Evolutionary conservation across 345 rosid species (phyloP).

Genomic region (Eutrema yunnanense): DNA sequence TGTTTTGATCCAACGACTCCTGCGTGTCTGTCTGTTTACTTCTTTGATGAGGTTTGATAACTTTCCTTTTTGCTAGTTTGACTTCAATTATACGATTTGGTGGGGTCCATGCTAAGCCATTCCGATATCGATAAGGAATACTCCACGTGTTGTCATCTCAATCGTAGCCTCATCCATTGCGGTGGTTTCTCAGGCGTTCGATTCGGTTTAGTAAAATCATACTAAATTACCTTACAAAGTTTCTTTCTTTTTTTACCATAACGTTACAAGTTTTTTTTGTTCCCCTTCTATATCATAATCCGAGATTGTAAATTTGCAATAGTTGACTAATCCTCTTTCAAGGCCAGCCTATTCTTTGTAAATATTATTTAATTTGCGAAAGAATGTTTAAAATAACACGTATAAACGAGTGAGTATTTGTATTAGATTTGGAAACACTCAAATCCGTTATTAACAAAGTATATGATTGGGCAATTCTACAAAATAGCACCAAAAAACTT

Average conservation of each 20-base stretch:
- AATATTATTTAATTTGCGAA: background rate
- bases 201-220: background rate
- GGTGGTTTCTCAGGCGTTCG: background rate
- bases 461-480: no score
- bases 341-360: background rate
- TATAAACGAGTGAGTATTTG: background rate
- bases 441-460: conserved; percentile 6
- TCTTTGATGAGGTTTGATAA: background rate
- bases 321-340: no score
- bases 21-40: background rate
- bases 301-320: no score
- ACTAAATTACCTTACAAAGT: background rate
- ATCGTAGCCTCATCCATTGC: background rate
- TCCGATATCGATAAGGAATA: no score
- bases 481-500: no score
- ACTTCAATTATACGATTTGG: conserved; percentile 17
- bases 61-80: background rate
- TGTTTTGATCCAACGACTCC: conserved; percentile 11
- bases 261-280: no score
- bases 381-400: background rate
- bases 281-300: background rate
- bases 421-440: background rate
- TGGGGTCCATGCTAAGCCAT: conserved; percentile 5
- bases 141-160: conserved; percentile 12
- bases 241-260: background rate